A percentile compares a stretch with the other conserved stretches of the same genome.
Conservation (phyloP, 2,329 filamentous ascomycete species). For the Ceratocystis diversiconidia region DNA sequence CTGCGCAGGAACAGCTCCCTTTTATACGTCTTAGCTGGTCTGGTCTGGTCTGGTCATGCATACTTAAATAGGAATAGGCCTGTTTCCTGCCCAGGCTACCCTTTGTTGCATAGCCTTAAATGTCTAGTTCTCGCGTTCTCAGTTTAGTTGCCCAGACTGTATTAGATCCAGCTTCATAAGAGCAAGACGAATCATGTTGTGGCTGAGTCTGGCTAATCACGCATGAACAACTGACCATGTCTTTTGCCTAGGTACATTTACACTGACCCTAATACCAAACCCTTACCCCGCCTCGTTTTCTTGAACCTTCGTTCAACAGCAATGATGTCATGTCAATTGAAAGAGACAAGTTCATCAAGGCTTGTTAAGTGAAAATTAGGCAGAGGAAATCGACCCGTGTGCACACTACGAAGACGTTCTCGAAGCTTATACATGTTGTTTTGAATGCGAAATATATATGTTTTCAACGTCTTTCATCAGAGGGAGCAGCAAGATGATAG, state of each 20-base stretch:
- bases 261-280: neutral
- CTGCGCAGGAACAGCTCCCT: neutral
- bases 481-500: too few species aligned
- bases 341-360: neutral
- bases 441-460: too few species aligned
- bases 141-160: too few species aligned
- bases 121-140: too few species aligned
- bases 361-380: too few species aligned
- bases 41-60: neutral
- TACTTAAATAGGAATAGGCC: neutral
- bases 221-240: neutral
- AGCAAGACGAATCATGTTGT: neutral
- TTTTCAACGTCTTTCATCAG: too few species aligned
- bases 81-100: neutral
- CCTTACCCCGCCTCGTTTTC: neutral
- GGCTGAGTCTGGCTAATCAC: neutral
- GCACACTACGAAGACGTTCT: too few species aligned
- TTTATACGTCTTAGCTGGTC: neutral
- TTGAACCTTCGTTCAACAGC: too few species aligned
- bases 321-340: neutral
- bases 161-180: neutral
- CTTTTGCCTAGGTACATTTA: neutral
- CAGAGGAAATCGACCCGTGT: too few species aligned
- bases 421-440: neutral
- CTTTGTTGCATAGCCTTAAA: neutral